Conservation (phyloP, 2,329 filamentous ascomycete genomes). For the Albophoma yamanashiensis region DNA sequence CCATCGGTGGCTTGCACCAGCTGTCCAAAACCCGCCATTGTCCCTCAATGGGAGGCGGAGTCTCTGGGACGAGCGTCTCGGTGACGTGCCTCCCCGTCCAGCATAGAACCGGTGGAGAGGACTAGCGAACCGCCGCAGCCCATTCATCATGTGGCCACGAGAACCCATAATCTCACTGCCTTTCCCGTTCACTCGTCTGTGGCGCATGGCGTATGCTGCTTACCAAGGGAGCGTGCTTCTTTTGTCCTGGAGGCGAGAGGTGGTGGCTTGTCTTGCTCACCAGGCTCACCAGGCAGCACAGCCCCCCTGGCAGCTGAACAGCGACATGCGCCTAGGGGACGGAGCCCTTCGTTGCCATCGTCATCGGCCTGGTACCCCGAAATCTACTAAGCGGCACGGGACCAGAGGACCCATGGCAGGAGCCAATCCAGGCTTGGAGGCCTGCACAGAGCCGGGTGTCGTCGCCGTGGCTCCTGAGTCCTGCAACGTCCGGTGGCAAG, state of each 20-base stretch:
- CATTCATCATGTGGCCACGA: not conserved
- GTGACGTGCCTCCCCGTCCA: not conserved
- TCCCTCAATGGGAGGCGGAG: not conserved
- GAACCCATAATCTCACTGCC: not conserved
- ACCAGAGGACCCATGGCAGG: not conserved
- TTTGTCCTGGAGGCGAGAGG: not conserved
- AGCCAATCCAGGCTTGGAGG: not conserved
- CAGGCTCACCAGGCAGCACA: constrained; percentile 7
- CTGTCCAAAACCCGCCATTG: not conserved
- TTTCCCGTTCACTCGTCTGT: not conserved
- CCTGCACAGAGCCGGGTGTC: not conserved
- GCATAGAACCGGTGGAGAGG: not conserved
- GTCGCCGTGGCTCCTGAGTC: not conserved
- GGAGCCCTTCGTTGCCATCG: not conserved
- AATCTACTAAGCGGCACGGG: not conserved
- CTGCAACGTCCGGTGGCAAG: not conserved
- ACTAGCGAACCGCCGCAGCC: not conserved
- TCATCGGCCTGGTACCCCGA: not conserved
- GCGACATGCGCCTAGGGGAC: not conserved
- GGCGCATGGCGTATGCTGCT: not conserved
- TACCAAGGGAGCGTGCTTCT: not conserved
- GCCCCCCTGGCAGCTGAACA: constrained; percentile 4
- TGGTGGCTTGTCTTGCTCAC: constrained; percentile 2
- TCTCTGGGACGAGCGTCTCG: not conserved
- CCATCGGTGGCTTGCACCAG: not conserved